phyloP scores from a whole-genome alignment of 2,329 filamentous ascomycete genomes.

The Botrytis elliptica region DNA sequence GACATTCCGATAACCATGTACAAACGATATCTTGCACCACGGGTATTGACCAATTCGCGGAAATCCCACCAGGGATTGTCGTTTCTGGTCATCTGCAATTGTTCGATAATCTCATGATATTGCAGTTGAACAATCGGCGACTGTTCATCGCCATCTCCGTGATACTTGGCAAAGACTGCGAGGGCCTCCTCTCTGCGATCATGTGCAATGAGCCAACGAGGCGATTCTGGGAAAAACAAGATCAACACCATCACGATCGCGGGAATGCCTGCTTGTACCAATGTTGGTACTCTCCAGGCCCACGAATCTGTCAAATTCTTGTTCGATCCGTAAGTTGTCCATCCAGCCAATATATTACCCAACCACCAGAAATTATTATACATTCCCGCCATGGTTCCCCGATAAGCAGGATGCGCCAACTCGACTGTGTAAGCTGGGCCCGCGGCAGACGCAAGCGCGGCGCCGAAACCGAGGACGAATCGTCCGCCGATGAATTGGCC shows the following conservation, averaged over 20 bases:
- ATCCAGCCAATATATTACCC: not conserved
- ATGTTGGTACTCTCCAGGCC: conserved; percentile 60
- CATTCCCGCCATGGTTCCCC: not conserved
- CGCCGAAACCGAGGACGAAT: conserved; percentile 57
- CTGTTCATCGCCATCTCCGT: conserved; percentile 54
- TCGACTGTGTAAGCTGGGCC: not conserved
- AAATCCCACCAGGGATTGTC: conserved; percentile 63
- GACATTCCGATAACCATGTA: conserved; percentile 52
- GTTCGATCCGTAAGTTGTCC: not conserved
- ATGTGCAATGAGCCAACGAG: conserved; percentile 48
- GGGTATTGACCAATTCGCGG: conserved; percentile 51
- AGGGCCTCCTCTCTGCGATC: conserved; percentile 56
- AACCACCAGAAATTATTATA: conserved; percentile 2
- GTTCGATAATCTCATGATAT: conserved; percentile 55
- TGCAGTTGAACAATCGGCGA: conserved; percentile 55
- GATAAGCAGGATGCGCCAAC: not conserved
- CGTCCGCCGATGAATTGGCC: conserved; percentile 56
- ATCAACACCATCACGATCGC: conserved; percentile 48
- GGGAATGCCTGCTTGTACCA: conserved; percentile 49
- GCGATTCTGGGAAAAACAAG: conserved; percentile 43
- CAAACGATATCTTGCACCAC: conserved; percentile 48
- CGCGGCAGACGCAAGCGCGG: conserved; percentile 53
- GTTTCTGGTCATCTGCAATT: conserved; percentile 47
- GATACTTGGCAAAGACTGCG: conserved; percentile 56
- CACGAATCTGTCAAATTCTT: conserved; percentile 22